phyloP scores from a whole-genome alignment of 805 yeast species.

The Hanseniaspora singularis region DNA sequence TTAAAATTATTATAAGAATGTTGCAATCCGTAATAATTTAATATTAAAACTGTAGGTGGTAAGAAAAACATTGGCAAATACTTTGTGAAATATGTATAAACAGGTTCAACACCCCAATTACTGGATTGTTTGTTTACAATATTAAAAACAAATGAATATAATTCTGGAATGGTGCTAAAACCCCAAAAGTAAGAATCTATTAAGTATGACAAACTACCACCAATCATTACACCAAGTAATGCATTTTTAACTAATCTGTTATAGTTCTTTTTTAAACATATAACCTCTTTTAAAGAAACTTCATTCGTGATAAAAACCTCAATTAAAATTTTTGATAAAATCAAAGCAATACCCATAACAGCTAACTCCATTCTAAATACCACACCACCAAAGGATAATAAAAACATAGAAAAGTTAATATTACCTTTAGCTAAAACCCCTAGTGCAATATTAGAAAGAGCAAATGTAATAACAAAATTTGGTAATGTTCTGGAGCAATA shows the following conservation, averaged over 20 bases:
- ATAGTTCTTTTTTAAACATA: constrained; percentile 28
- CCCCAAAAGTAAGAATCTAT: constrained; percentile 76
- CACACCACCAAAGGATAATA: constrained; percentile 50
- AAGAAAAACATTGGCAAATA: constrained; percentile 33
- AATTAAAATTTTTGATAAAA: constrained; percentile 22
- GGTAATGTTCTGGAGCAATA: constrained; percentile 81
- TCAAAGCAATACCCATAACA: constrained; percentile 40
- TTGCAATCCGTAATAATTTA: constrained; percentile 31
- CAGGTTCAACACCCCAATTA: constrained; percentile 81
- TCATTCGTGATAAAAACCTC: constrained; percentile 38
- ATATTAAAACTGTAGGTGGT: constrained; percentile 36
- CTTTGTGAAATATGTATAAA: constrained; percentile 48
- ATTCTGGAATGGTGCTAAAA: constrained; percentile 53
- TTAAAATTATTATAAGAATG: constrained; percentile 25
- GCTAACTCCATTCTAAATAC: constrained; percentile 66
- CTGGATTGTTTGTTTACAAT: constrained; percentile 61
- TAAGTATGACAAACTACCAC: constrained; percentile 35
- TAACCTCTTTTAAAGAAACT: constrained; percentile 32
- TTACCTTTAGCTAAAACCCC: constrained; percentile 41
- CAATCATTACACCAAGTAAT: constrained; percentile 40
- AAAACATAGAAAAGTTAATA: constrained; percentile 36
- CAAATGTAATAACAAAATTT: constrained; percentile 67
- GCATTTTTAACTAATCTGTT: not conserved
- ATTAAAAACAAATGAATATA: constrained; percentile 61
- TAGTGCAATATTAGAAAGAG: constrained; percentile 50